These are phyloP conservation scores for Anastatica hierochuntica DNA, from an alignment of 345 rosid species.

Conservation along the genomic window DNA sequence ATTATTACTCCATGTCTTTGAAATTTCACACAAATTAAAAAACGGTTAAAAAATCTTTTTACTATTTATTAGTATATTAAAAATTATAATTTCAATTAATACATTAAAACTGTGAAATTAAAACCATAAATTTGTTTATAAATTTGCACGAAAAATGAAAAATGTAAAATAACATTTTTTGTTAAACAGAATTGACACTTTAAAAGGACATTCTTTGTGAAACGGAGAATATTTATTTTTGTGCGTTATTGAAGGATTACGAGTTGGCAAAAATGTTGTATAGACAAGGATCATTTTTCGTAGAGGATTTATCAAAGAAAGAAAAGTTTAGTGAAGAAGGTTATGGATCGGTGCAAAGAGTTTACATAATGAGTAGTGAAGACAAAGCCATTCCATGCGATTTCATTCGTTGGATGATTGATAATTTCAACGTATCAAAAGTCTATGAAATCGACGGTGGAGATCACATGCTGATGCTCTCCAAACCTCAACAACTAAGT, in stretches of 20 bases:
- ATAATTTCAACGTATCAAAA: conserved; percentile 26
- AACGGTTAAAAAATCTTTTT: no score
- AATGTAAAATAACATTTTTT: no score
- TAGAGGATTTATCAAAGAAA: conserved; percentile 19
- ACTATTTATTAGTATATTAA: no score
- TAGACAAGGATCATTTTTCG: conserved; percentile 27
- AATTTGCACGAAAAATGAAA: no score
- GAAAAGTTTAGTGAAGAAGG: conserved; percentile 14
- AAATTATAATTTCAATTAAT: no score
- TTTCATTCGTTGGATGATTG: conserved; percentile 29
- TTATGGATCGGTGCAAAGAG: conserved; percentile 27
- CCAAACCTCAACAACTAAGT: conserved; percentile 22
- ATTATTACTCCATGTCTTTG: no score
- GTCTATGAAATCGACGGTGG: conserved; percentile 23
- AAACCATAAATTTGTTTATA: no score
- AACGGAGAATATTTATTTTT: no score
- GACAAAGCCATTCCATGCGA: conserved; percentile 26
- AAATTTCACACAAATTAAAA: no score
- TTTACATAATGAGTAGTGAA: conserved; percentile 22
- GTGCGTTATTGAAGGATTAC: conserved; percentile 15
- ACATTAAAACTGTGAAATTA: no score
- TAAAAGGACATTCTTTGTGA: no score
- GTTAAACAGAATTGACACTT: no score
- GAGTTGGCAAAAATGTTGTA: conserved; percentile 24
- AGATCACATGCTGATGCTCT: conserved; percentile 31